These are phyloP conservation scores for Eucommia ulmoides DNA, from an alignment of 257 asterid genomes.

Conservation along the genomic window DNA sequence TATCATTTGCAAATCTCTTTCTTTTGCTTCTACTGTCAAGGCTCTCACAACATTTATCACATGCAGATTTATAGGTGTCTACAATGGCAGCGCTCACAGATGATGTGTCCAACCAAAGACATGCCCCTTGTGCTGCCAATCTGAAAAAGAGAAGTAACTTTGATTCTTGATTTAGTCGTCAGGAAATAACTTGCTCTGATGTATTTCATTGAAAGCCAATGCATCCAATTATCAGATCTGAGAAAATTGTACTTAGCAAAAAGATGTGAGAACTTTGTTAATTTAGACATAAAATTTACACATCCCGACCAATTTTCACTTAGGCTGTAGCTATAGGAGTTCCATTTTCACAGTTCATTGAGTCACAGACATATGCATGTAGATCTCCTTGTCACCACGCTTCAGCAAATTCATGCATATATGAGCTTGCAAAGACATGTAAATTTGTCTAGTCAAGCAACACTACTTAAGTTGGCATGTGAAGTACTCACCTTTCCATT, in stretches of 20 bases:
- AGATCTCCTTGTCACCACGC: neutral
- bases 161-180: no score
- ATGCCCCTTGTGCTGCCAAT: conserved; percentile 66
- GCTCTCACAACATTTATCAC: conserved; percentile 32
- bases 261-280: neutral
- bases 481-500: conserved; percentile 61
- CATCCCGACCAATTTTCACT: no score
- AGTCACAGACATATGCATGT: neutral
- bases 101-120: conserved; percentile 84
- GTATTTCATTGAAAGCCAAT: neutral
- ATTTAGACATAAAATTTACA: neutral
- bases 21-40: conserved; percentile 16
- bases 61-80: conserved; percentile 49
- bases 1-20: conserved; percentile 15
- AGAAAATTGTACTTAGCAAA: no score
- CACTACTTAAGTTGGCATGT: no score
- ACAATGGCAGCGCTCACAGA: conserved; percentile 83
- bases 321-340: neutral
- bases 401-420: neutral
- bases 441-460: no score
- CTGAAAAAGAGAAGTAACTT: conserved; percentile 47
- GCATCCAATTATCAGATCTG: no score
- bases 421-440: neutral
- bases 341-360: neutral
- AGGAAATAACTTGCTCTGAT: no score